phyloP scores from a whole-genome alignment of 2,329 filamentous ascomycete genomes.

The Epichloe glyceriae region DNA sequence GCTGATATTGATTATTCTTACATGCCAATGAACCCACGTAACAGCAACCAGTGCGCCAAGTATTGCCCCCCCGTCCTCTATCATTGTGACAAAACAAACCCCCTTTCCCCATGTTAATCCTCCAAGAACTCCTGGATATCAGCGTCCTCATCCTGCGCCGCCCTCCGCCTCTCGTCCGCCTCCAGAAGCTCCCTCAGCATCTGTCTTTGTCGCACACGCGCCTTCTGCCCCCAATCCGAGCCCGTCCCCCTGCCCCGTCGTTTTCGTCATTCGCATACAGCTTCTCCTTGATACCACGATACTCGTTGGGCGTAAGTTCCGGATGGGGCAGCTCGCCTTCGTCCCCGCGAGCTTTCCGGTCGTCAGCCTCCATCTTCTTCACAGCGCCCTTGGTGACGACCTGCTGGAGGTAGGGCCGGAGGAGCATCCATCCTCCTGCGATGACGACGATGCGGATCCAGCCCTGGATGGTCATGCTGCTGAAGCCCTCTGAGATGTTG shows the following conservation, averaged over 20 bases:
- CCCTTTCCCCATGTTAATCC: conserved; percentile 18
- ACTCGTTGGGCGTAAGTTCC: conserved; percentile 50
- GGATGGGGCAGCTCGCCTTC: conserved; percentile 12
- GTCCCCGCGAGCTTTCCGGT: conserved; percentile 23
- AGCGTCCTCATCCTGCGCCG: conserved; percentile 56
- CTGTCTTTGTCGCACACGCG: conserved; percentile 53
- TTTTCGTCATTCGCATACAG: conserved; percentile 40
- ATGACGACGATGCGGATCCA: conserved; percentile 60
- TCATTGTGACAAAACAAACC: neutral
- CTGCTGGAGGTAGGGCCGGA: conserved; percentile 64
- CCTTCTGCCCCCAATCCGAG: conserved; percentile 57
- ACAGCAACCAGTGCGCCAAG: neutral
- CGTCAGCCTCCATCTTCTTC: conserved; percentile 48
- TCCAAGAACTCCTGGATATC: conserved; percentile 62
- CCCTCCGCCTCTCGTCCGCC: conserved; percentile 45
- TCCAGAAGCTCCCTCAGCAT: conserved; percentile 54
- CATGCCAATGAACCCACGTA: neutral
- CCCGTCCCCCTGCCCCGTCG: conserved; percentile 31
- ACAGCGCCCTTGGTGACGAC: conserved; percentile 50
- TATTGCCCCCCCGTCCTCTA: neutral
- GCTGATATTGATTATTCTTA: neutral
- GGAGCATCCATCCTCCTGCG: conserved; percentile 58
- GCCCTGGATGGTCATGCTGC: conserved; percentile 35
- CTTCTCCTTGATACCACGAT: conserved; percentile 44
- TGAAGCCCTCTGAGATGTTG: conserved; percentile 38